These are phyloP conservation scores for Irpex sp. DNA, from an alignment of 1,284 basidiomycete genomes.

Conservation along the genomic window DNA sequence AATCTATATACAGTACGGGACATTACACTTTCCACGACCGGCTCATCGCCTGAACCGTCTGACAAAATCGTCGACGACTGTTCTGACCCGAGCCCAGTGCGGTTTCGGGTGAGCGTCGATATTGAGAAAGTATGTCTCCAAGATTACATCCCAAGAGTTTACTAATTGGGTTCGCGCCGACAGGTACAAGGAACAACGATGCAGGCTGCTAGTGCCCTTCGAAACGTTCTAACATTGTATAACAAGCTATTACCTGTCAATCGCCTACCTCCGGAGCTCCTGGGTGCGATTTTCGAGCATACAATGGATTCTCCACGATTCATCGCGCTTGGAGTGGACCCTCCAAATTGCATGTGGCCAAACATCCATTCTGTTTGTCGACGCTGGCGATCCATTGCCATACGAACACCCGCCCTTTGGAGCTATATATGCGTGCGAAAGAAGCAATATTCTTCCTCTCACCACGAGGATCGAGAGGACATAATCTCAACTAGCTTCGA, in stretches of 20 bases:
- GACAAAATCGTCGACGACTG: neutral
- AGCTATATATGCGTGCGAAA: neutral
- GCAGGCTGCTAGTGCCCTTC: neutral
- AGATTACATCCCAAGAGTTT: neutral
- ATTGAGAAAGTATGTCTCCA: neutral
- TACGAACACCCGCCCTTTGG: neutral
- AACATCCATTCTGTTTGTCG: neutral
- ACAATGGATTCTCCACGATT: neutral
- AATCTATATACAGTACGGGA: neutral
- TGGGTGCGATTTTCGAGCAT: neutral
- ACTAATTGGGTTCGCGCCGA: neutral
- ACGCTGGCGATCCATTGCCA: neutral
- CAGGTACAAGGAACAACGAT: neutral
- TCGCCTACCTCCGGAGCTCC: neutral
- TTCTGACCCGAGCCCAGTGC: neutral
- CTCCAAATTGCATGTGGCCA: neutral
- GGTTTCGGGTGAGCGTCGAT: neutral
- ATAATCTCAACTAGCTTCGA: neutral
- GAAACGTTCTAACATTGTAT: neutral
- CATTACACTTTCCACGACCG: neutral
- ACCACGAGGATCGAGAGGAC: neutral
- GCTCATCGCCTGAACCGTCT: neutral
- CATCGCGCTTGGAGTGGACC: neutral
- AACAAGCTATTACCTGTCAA: neutral
- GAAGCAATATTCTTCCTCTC: neutral